phyloP scores from a whole-genome alignment of 2,329 filamentous ascomycete species.

The Hymenoscyphus occultus region DNA sequence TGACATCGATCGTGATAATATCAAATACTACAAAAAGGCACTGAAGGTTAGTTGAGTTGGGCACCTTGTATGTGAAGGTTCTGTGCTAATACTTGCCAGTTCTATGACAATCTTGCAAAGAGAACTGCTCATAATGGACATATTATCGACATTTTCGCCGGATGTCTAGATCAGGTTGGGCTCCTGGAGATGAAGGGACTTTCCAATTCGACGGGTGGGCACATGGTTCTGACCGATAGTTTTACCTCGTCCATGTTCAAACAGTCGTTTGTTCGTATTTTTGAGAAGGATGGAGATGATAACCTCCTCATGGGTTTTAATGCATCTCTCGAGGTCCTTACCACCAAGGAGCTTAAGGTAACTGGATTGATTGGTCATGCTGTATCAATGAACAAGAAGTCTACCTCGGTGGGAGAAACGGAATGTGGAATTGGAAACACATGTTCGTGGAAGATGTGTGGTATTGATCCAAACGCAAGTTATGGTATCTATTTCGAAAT shows the following conservation, averaged over 20 bases:
- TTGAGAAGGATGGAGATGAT: constrained; percentile 93
- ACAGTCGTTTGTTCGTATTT: constrained; percentile 94
- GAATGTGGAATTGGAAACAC: constrained; percentile 98
- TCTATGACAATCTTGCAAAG: constrained; percentile 93
- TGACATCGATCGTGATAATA: constrained; percentile 97
- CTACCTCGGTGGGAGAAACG: constrained; percentile 91
- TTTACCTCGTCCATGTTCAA: constrained; percentile 99
- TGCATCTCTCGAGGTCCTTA: constrained; percentile 89
- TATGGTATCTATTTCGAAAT: constrained; percentile 99
- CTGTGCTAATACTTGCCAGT: constrained; percentile 49
- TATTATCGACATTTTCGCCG: constrained; percentile 95
- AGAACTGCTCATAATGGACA: constrained; percentile 94
- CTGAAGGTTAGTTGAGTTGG: constrained; percentile 65
- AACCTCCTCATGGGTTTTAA: constrained; percentile 99
- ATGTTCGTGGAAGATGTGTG: constrained; percentile 99
- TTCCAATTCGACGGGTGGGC: constrained; percentile 91
- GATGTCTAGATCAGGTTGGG: constrained; percentile 95
- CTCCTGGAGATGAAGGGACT: constrained; percentile 97
- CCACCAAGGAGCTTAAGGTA: constrained; percentile 97
- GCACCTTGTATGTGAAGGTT: not conserved
- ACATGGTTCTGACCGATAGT: constrained; percentile 97
- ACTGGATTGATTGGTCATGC: constrained; percentile 96
- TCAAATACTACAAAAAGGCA: constrained; percentile 99
- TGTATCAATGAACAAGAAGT: constrained; percentile 97
- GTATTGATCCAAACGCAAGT: constrained; percentile 88